These are phyloP conservation scores for Ceratobasidium sp. DNA, from an alignment of 1,284 basidiomycete genomes.

Conservation along the genomic window DNA sequence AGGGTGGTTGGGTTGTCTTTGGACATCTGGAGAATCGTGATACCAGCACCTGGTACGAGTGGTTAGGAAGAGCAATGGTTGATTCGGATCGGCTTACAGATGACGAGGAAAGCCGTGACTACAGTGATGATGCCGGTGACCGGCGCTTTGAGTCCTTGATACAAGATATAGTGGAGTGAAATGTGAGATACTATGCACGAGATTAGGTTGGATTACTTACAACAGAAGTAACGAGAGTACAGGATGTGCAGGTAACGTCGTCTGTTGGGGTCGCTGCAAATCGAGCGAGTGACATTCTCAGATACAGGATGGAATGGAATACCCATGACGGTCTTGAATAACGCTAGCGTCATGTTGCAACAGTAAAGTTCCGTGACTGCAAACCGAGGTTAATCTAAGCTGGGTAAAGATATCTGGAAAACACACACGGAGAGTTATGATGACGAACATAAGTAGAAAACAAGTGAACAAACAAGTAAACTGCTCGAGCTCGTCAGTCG, in stretches of 20 bases:
- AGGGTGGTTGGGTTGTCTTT: conserved; percentile 87
- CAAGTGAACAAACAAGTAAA: conserved; percentile 80
- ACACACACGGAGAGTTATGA: conserved; percentile 77
- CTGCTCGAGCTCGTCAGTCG: conserved; percentile 13
- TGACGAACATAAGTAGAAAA: conserved; percentile 87
- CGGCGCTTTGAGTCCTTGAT: conserved; percentile 88
- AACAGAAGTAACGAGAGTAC: conserved; percentile 88
- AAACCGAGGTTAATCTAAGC: conserved; percentile 31
- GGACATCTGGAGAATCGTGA: conserved; percentile 95
- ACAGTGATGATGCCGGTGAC: conserved; percentile 65
- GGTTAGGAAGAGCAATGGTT: conserved; percentile 48
- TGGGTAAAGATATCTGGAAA: too few species aligned
- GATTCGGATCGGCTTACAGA: conserved; percentile 52
- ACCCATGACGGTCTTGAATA: conserved; percentile 96
- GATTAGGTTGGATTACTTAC: conserved; percentile 57
- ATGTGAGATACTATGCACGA: neutral
- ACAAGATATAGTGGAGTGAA: conserved; percentile 72
- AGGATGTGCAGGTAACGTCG: conserved; percentile 81
- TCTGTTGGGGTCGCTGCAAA: conserved; percentile 86
- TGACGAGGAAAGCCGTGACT: conserved; percentile 64
- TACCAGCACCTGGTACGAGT: conserved; percentile 69
- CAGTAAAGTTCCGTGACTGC: conserved; percentile 93
- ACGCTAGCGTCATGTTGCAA: conserved; percentile 94
- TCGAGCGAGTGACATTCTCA: too few species aligned
- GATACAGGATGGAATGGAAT: too few species aligned